A percentile compares a stretch with the other conserved stretches of the same genome.
Evolutionary conservation across 768 basidiomycete species (phyloP).

Genomic region (Naganishia antarctica): DNA sequence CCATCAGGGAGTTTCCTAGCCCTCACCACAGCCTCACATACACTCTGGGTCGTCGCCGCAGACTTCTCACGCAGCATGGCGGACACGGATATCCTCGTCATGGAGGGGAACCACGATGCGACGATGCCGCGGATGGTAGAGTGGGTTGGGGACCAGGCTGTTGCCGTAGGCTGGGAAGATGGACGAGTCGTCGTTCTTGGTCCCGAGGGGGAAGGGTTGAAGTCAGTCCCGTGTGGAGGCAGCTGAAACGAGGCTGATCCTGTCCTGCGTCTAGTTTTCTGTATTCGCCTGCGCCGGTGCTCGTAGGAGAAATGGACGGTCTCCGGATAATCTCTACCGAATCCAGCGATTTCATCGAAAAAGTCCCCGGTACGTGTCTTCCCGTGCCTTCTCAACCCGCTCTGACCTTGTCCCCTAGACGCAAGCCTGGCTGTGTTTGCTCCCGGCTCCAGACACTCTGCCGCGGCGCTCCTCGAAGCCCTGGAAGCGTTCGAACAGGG

Average conservation of each 20-base stretch:
- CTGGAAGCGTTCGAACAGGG: constrained; percentile 78
- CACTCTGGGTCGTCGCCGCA: constrained; percentile 88
- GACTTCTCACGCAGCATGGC: constrained; percentile 85
- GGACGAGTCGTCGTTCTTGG: constrained; percentile 76
- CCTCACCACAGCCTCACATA: constrained; percentile 62
- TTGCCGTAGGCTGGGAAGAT: constrained; percentile 73
- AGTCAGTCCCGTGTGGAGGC: constrained; percentile 55
- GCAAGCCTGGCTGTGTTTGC: constrained; percentile 77
- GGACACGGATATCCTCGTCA: constrained; percentile 61
- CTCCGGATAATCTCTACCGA: constrained; percentile 75
- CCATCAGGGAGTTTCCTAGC: constrained; percentile 92
- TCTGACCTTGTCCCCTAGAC: constrained; percentile 56
- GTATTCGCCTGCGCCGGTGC: constrained; percentile 69
- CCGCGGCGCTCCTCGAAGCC: constrained; percentile 87
- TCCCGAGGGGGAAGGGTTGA: constrained; percentile 78
- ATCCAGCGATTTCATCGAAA: constrained; percentile 81
- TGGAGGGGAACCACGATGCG: constrained; percentile 29
- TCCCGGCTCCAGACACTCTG: constrained; percentile 85
- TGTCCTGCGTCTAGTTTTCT: constrained; percentile 62
- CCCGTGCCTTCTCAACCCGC: not conserved
- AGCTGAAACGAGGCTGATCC: no score
- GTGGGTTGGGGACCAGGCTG: constrained; percentile 96
- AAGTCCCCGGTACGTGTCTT: constrained; percentile 69
- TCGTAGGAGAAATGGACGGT: constrained; percentile 83
- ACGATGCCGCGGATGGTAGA: constrained; percentile 61